Percentiles rank a stretch among this genome's conserved stretches.
Conservation (phyloP, 2,329 filamentous ascomycete genomes). For the Curvularia verruculosa region DNA sequence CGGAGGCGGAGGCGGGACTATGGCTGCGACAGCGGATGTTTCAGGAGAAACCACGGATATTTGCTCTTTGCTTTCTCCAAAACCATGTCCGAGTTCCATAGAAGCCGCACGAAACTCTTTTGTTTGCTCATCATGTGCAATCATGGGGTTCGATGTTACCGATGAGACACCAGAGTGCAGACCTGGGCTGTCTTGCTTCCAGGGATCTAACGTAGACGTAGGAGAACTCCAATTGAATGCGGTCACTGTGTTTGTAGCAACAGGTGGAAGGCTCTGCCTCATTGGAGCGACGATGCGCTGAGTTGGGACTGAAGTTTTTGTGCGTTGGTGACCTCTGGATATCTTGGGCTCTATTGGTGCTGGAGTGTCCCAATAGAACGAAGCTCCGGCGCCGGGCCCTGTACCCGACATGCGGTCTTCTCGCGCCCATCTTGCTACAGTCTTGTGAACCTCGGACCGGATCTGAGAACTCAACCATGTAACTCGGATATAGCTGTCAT, state of each 20-base stretch:
- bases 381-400: slow-evolving; percentile 41
- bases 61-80: slow-evolving; percentile 22
- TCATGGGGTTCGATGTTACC: slow-evolving; percentile 20
- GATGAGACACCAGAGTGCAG: slow-evolving; percentile 28
- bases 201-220: slow-evolving; percentile 24
- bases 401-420: slow-evolving; percentile 49
- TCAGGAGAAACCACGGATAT: slow-evolving; percentile 21
- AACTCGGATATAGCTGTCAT: slow-evolving; percentile 48
- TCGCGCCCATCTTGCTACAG: slow-evolving; percentile 44
- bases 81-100: slow-evolving; percentile 3
- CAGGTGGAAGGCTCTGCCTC: slow-evolving; percentile 28
- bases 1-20: slow-evolving; percentile 17
- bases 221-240: slow-evolving; percentile 48
- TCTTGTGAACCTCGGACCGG: slow-evolving; percentile 43
- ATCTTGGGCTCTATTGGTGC: slow-evolving; percentile 26
- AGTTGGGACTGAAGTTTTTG: slow-evolving; percentile 29
- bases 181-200: slow-evolving; percentile 25
- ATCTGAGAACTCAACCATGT: slow-evolving; percentile 46
- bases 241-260: slow-evolving; percentile 29
- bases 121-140: slow-evolving; percentile 22
- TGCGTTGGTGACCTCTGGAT: slow-evolving; percentile 28
- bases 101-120: slow-evolving; percentile 29
- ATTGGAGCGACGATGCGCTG: slow-evolving; percentile 23
- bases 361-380: slow-evolving; percentile 48
- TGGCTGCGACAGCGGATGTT: slow-evolving; percentile 23